Base-by-base conservation (phyloP, 2,329 filamentous ascomycete genomes). In the Fusarium equiseti region DNA sequence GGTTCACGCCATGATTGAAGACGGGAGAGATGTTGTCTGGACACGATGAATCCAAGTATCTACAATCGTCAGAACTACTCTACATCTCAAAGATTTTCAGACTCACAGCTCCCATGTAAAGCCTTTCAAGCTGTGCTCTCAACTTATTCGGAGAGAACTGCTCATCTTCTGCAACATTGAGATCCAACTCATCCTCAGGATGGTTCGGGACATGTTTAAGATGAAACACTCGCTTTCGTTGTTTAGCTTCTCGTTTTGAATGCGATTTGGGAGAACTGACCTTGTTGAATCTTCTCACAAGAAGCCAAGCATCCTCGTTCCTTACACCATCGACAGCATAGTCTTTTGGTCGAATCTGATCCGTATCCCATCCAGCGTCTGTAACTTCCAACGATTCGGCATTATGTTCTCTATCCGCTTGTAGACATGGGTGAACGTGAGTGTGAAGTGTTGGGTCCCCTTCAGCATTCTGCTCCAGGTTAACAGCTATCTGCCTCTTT, bases 101-200 rank as follows among this genome's bases (percentile, higher is more conserved):
- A 93, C 87, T 7, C 38, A 91, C 84, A 2, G 95, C 87, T 0
- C 90, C 93, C 86, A 92, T 93, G 76, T 95, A 95, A 13, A 94
- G 82, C 16, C 93, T 86, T 78, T 95, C 93, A 3, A 95, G 76
- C 44, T 91, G 93, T 5, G 89, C 87, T n/a, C 92, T 86, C 42
- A 95, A 82, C 78, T 95, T 95, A 75, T 95, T 92, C 0, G 92
- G 92, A 0, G 91, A 92, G 77, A 95, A 95, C 63, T 94, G 91
- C 72, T 95, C 92, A 55, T 94, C 90, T 48, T 93, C 89, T 9
- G 91, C 89, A 16, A 72, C 44, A 9, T 59, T 42, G 10, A 73
- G 27, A 50, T 73, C 70, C 20, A 73, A 32, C 3, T 63, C 48
- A 12, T 48, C 38, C 1, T 43, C 22, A 4, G 50, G 48, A 12